phyloP scores from a whole-genome alignment of 139 green algal genomes.

The Mychonastes homosphaera region DNA sequence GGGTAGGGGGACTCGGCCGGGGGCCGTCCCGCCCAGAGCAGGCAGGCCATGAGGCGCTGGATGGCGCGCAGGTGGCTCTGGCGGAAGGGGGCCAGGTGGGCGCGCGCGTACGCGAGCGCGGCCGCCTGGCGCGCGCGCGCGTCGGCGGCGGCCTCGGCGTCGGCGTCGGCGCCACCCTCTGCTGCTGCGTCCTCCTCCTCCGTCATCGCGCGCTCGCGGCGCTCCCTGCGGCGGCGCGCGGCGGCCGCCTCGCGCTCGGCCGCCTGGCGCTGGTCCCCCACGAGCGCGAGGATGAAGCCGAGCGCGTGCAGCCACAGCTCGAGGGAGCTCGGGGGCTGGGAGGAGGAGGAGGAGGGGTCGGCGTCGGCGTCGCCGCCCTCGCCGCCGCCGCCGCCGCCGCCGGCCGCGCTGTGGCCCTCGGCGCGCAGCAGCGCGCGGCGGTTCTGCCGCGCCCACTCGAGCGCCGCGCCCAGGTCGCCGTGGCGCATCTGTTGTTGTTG shows the following conservation, averaged over 20 bases:
- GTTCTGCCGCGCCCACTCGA: constrained; percentile 71
- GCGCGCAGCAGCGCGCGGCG: constrained; percentile 24
- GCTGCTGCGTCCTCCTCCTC: no score
- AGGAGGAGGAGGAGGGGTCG: no score
- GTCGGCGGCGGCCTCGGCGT: not conserved
- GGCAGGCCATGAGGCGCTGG: constrained; percentile 77
- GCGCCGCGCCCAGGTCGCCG: constrained; percentile 55
- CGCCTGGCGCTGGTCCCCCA: no score
- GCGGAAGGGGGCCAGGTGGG: constrained; percentile 52
- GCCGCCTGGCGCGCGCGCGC: constrained; percentile 21
- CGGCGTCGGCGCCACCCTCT: not conserved
- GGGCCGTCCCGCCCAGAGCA: constrained; percentile 53
- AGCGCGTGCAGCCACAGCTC: constrained; percentile 81
- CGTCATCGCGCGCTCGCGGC: no score
- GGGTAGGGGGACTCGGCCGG: constrained; percentile 30
- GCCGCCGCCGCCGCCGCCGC: no score
- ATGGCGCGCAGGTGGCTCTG: constrained; percentile 51
- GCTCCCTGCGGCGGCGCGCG: no score
- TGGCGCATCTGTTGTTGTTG: not conserved
- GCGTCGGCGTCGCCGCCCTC: no score
- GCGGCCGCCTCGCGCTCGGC: no score
- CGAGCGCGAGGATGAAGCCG: constrained; percentile 64
- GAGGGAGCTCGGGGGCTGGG: constrained; percentile 38
- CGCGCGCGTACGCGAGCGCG: constrained; percentile 65
- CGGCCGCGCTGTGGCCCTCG: no score